phyloP scores from a whole-genome alignment of 305 asterid genomes.

The Caryopteris hybrid region DNA sequence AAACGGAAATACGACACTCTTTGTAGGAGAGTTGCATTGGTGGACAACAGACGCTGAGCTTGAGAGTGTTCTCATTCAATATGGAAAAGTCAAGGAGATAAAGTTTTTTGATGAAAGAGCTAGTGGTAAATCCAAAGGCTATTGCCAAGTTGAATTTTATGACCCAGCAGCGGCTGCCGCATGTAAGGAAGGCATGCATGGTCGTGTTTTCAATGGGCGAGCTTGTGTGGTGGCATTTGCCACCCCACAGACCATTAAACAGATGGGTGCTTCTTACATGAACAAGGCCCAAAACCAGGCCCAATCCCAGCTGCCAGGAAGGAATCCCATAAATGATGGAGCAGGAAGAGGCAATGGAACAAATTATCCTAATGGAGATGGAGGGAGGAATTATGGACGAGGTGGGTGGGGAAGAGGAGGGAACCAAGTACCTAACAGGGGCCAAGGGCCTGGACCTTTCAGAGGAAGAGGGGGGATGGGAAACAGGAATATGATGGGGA shows the following conservation, averaged over 20 bases:
- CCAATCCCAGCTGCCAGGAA: conserved; percentile 47
- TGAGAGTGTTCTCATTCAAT: conserved; percentile 59
- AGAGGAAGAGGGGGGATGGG: conserved; percentile 56
- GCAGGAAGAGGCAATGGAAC: conserved; percentile 57
- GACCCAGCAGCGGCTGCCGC: conserved; percentile 75
- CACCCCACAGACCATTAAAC: conserved; percentile 69
- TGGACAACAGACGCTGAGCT: conserved; percentile 97
- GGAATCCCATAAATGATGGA: conserved; percentile 53
- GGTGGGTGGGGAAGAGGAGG: conserved; percentile 87
- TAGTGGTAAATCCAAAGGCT: conserved; percentile 98
- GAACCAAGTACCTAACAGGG: conserved; percentile 61
- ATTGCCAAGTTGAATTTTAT: conserved; percentile 92
- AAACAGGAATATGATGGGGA: conserved; percentile 38
- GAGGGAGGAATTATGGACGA: conserved; percentile 58
- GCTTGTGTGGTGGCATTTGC: conserved; percentile 91
- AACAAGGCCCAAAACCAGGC: conserved; percentile 49
- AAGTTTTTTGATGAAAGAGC: conserved; percentile 92
- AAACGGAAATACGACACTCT: conserved; percentile 68
- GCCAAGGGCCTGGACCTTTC: conserved; percentile 57
- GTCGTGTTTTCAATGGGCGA: conserved; percentile 75
- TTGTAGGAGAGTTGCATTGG: conserved; percentile 98
- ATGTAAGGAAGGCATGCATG: conserved; percentile 89
- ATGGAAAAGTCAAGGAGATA: conserved; percentile 87
- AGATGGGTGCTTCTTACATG: conserved; percentile 60
- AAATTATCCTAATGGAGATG: conserved; percentile 48